Evolutionary conservation across 1,284 basidiomycete genomes (phyloP).

Genomic region (Blastosporella zonata): DNA sequence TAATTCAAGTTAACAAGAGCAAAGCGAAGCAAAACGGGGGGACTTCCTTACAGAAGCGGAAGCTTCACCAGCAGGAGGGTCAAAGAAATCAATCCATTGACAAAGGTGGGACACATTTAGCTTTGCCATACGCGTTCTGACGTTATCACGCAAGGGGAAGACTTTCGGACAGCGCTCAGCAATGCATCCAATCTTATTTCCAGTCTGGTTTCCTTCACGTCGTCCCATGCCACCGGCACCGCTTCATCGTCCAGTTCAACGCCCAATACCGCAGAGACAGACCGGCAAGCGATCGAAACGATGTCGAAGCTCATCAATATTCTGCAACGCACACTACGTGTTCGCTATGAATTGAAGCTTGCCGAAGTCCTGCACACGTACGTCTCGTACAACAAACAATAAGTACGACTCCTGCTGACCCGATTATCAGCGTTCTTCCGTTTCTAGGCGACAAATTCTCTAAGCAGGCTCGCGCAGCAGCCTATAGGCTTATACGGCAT

Average conservation of each 20-base stretch:
- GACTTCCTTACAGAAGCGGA: conserved; percentile 32
- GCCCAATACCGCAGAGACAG: conserved; percentile 45
- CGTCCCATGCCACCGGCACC: conserved; percentile 38
- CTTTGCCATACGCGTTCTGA: neutral
- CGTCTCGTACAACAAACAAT: conserved; percentile 21
- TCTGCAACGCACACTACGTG: conserved; percentile 73
- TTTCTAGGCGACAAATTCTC: conserved; percentile 76
- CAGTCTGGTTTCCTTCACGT: conserved; percentile 42
- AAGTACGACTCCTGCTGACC: conserved; percentile 9
- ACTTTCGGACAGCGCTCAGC: conserved; percentile 66
- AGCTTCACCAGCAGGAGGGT: conserved; percentile 30
- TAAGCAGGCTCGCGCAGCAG: conserved; percentile 76
- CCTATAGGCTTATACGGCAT: conserved; percentile 86
- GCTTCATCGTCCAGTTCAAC: conserved; percentile 33
- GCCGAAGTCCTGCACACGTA: conserved; percentile 74
- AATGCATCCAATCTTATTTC: conserved; percentile 57
- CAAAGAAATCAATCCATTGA: conserved; percentile 40
- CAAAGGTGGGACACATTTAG: conserved; percentile 30
- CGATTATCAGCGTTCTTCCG: conserved; percentile 57
- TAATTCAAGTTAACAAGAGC: conserved; percentile 38
- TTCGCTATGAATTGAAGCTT: conserved; percentile 74
- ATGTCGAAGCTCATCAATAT: conserved; percentile 70
- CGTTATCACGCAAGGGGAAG: conserved; percentile 41
- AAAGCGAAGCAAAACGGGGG: conserved; percentile 35
- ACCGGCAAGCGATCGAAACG: conserved; percentile 54